These are phyloP conservation scores for Cystobasidium tubakii DNA, from an alignment of 768 basidiomycete species.

Conservation along the genomic window DNA sequence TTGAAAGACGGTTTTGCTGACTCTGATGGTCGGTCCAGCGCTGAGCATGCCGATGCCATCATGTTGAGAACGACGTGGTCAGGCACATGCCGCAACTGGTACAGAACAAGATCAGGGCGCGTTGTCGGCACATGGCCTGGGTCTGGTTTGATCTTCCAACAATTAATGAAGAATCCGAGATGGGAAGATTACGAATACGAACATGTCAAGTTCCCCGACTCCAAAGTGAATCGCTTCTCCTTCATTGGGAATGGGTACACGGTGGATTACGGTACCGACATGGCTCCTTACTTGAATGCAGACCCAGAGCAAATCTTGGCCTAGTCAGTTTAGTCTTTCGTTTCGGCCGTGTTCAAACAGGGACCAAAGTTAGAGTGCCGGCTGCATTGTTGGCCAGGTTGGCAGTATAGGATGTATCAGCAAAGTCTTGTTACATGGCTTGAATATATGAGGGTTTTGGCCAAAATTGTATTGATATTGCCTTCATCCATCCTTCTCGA, in stretches of 20 bases:
- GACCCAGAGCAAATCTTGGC: not conserved
- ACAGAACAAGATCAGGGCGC: constrained; percentile 19
- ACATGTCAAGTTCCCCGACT: constrained; percentile 11
- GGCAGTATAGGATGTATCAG: too few species aligned
- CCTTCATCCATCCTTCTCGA: too few species aligned
- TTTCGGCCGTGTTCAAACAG: too few species aligned
- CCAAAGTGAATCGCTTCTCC: constrained; percentile 24
- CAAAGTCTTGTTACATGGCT: too few species aligned
- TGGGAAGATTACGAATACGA: constrained; percentile 33
- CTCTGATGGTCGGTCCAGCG: not conserved
- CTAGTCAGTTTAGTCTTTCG: not conserved
- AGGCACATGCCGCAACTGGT: constrained; percentile 26
- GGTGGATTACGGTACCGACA: not conserved
- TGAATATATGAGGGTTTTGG: too few species aligned
- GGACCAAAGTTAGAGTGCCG: too few species aligned
- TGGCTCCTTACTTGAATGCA: not conserved
- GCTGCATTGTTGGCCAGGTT: too few species aligned
- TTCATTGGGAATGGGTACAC: constrained; percentile 21
- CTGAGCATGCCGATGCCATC: constrained; percentile 27
- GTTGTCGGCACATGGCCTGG: constrained; percentile 23
- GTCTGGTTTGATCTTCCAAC: constrained; percentile 23
- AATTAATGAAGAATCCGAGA: constrained; percentile 22
- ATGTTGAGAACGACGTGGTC: constrained; percentile 18
- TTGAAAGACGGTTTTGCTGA: too few species aligned
- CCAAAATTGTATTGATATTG: too few species aligned